Conservation (phyloP, 2,329 filamentous ascomycete genomes). For the Hypoxylon sp. region DNA sequence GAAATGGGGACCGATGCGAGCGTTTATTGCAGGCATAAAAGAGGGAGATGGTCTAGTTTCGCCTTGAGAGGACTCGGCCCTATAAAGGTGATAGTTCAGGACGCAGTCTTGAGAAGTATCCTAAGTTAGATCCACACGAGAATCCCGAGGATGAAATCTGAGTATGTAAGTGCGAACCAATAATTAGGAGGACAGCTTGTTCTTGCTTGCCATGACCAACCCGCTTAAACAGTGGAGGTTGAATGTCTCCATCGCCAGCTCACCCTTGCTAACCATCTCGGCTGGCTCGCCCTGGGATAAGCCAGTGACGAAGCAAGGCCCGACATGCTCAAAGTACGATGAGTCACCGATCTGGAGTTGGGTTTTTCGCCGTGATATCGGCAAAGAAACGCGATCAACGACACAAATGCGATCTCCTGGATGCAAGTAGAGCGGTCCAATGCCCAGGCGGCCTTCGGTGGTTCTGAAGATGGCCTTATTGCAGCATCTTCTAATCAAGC, state of each 20-base stretch:
- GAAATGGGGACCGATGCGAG: too few relatives aligned
- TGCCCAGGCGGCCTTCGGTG: background rate
- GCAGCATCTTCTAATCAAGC: background rate
- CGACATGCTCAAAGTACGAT: background rate
- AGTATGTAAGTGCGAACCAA: too few relatives aligned
- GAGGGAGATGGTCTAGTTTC: too few relatives aligned
- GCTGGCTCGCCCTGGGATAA: constrained; percentile 4
- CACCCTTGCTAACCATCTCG: background rate
- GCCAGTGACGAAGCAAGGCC: background rate
- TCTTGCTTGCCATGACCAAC: too few relatives aligned
- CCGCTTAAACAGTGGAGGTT: background rate
- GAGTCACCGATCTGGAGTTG: background rate
- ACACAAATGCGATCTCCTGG: background rate
- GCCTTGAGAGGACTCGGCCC: too few relatives aligned
- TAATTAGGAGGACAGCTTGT: too few relatives aligned
- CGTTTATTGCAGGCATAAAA: too few relatives aligned
- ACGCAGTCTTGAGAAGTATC: too few relatives aligned
- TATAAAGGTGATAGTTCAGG: too few relatives aligned
- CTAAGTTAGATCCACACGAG: too few relatives aligned
- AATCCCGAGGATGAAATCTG: too few relatives aligned
- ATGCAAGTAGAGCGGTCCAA: background rate
- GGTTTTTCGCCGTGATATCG: background rate
- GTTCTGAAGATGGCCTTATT: background rate
- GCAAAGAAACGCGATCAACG: background rate
- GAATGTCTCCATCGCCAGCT: background rate